Base-by-base conservation (phyloP, 2,329 filamentous ascomycete genomes). In the Chaetomiaceae sp. region DNA sequence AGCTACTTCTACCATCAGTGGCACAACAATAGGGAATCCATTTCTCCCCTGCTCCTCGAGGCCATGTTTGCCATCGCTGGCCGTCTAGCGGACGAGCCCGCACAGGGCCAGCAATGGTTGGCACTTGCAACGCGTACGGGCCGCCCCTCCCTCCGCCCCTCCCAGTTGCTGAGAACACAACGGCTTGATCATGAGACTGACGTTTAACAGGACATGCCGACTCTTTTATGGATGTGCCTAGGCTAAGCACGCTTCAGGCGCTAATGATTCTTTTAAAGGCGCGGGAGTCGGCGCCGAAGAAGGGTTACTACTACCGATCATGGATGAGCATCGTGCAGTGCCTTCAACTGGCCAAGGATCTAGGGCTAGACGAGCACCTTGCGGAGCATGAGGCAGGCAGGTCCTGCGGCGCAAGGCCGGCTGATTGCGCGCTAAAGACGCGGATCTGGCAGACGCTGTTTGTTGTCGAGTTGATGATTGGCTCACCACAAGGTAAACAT, bases 261-360 rank as follows among this genome's bases (percentile, higher is more conserved):
- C 74, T 96, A 55, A 72, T 96, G 39, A 84, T 97, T 39, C 77
- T 96, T 16, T 72, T 96, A 38, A 97, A 97, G 67, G 93, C 92
- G 1, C 81, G 90, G 56, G 92, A 97, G 68, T 87, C 88, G n/a
- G 83, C 87, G 8, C 91, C 92, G 0, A 95, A 95, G 65, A 83
- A 89, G 54, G 93, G 93, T 1, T 97, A 97, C 65, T 97, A 93
- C 68, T 97, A 93, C 69, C 85, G 92, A 33, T 97, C 93, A 0
- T 97, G 93, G 92, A 95, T 96, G 82, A 89, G 87, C 5, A 83
- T 95, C 17, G 92, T 96, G 47, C 89, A 91, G 54, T 89, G 92
- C 56, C 86, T 95, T 7, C 86, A 90, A 41, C 96, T 97, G 89
- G 89, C 83, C 21, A 93, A 95, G 63, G 92, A 96, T 64, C 74